Evolutionary conservation across 208 protist genomes (phyloP), one percentile per base, ranked within the genome.

Genomic region (Crithidia bombi): DNA sequence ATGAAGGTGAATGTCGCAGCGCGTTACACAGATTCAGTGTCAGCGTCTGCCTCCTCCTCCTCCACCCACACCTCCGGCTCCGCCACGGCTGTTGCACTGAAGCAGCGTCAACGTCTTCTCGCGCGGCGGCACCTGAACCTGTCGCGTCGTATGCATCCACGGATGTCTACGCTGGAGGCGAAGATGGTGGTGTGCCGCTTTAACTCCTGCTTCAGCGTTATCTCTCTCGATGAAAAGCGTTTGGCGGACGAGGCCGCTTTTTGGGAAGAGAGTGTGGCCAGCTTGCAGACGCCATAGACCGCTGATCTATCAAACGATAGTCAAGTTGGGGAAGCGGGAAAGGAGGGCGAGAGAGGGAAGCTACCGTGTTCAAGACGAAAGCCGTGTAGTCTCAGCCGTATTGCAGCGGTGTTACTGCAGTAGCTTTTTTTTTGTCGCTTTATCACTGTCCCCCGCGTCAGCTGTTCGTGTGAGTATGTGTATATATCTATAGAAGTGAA

Each of bases 111-210:
- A 17, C 67, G 57, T 1, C 25, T 54, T 12, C 32, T 73, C 2
- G 56, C 67, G 21, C 67, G 67, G 10, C 56, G 57, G 9, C 58
- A 59, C n/a, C 11, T 65, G 6, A 32, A 36, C 28, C 19, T 49
- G 17, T n/a, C 57, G 9, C 67, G 41, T 17, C 67, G 58, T 1
- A 0, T 35, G 44, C 35, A 58, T 23, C 67, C 67, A 0, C 67
- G 55, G 25, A 65, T 73, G 67, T 47, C 67, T 0, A 21, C 67
- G 46, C 33, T 59, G 23, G 67, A 65, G 44, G 67, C 67, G 23
- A 65, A 65, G 67, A 25, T 58, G 26, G 47, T 65, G 0, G 21
- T 73, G 43, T 25, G 49, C 36, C 55, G 21, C 62, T 67, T 57
- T 25, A 46, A 35, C 6, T 17, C 32, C 21, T 14, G 32, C 6